Percentiles rank a stretch among this genome's conserved stretches.
Conservation (phyloP, 192 early-diverging fungal species). For the Diversispora eburnea region DNA sequence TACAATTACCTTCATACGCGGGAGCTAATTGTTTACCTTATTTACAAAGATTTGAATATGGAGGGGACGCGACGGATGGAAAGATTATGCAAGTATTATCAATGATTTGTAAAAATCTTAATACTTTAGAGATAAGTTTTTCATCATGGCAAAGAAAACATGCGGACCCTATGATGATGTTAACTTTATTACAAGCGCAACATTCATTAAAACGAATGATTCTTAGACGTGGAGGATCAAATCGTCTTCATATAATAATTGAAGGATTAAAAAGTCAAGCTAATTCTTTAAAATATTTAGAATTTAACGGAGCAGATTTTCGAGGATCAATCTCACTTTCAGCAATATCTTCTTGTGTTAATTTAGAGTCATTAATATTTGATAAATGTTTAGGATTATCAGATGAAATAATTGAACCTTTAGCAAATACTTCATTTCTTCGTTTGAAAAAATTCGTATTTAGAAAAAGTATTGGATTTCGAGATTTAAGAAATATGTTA, state of each 20-base stretch:
- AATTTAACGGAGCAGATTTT: constrained; percentile 16
- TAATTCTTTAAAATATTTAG: constrained; percentile 12
- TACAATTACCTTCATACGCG: background rate
- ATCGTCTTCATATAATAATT: background rate
- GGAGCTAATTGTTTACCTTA: background rate
- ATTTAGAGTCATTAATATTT: constrained; percentile 3
- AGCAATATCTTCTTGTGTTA: background rate
- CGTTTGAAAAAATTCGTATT: constrained; percentile 22
- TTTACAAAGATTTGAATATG: constrained; percentile 14
- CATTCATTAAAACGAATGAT: constrained; percentile 1
- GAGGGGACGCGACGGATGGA: constrained; percentile 6
- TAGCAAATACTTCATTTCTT: constrained; percentile 3
- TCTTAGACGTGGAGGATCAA: constrained; percentile 1
- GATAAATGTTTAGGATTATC: background rate
- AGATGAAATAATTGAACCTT: constrained; percentile 10
- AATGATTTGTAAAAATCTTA: background rate
- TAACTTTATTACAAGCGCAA: constrained; percentile 8
- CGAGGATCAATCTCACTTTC: background rate
- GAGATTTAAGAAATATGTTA: background rate
- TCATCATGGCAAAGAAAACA: constrained; percentile 15
- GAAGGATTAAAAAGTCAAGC: background rate
- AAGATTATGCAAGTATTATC: constrained; percentile 16
- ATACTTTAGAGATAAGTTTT: constrained; percentile 13
- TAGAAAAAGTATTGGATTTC: constrained; percentile 11
- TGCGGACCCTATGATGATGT: constrained; percentile 7